These are phyloP conservation scores for Aegilops umbellulata DNA, from an alignment of 176 grass and related monocot genomes.

Conservation along the genomic window DNA sequence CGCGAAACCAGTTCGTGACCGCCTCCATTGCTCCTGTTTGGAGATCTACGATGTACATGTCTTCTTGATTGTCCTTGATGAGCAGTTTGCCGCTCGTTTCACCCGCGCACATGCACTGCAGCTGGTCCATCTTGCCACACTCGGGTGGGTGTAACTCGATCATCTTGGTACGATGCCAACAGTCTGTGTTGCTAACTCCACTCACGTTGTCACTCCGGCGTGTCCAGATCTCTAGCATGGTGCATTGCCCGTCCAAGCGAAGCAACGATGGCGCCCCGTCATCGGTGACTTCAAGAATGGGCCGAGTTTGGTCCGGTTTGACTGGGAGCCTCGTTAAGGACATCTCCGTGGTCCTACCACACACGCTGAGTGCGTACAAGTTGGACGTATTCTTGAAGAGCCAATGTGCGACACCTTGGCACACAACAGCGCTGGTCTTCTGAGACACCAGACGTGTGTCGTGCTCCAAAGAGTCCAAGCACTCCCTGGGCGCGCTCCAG, in stretches of 20 bases:
- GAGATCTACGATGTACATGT: not conserved
- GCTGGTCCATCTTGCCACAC: not conserved
- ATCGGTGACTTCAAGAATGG: no score
- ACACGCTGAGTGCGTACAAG: not conserved
- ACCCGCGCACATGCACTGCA: not conserved
- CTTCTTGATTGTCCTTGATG: not conserved
- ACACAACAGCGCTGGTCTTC: not conserved
- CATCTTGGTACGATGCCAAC: not conserved
- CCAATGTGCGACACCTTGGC: not conserved
- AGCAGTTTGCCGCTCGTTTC: not conserved
- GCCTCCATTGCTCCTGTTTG: no score
- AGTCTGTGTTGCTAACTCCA: not conserved
- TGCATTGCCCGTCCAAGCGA: not conserved
- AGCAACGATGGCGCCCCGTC: no score
- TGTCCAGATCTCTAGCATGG: not conserved
- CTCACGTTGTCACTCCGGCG: not conserved
- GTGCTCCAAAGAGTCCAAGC: not conserved
- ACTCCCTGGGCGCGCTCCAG: not conserved
- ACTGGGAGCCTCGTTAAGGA: no score
- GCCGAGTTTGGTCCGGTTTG: no score
- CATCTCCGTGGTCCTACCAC: not conserved
- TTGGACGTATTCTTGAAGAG: not conserved
- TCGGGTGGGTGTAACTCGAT: not conserved
- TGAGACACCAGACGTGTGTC: not conserved
- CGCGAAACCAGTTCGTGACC: no score